Evolutionary conservation across 2,329 filamentous ascomycete species (phyloP).

Genomic region (Sordariomycetes sp.): DNA sequence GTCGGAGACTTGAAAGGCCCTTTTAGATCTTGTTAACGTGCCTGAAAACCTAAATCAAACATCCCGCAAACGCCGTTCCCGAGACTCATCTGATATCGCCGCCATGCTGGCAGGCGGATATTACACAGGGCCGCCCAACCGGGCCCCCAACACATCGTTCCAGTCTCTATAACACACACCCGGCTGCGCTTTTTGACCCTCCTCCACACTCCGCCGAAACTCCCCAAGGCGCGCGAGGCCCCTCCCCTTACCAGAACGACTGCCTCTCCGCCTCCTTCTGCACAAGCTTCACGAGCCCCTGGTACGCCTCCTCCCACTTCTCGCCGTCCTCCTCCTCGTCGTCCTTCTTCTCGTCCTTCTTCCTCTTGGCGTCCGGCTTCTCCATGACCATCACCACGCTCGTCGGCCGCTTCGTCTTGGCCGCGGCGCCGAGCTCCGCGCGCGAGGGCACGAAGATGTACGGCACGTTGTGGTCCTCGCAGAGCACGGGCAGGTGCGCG

Average conservation of each 20-base stretch:
- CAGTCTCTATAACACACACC: neutral
- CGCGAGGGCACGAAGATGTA: slow-evolving; percentile 92
- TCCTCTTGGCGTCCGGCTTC: slow-evolving; percentile 36
- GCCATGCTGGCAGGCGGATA: slow-evolving; percentile 4
- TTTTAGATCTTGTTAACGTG: neutral
- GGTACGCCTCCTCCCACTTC: slow-evolving; percentile 54
- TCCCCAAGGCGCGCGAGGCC: neutral
- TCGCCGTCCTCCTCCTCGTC: slow-evolving; percentile 38
- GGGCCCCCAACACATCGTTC: neutral
- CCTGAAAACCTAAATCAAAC: slow-evolving; percentile 1
- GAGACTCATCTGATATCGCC: slow-evolving; percentile 3
- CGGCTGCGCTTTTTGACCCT: neutral
- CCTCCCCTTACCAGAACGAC: slow-evolving; percentile 27
- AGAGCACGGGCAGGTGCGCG: slow-evolving; percentile 92
- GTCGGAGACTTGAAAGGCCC: neutral
- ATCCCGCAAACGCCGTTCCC: neutral
- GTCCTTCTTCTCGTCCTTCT: slow-evolving; percentile 30
- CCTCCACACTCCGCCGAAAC: neutral
- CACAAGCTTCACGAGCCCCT: slow-evolving; percentile 53
- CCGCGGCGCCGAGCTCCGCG: slow-evolving; percentile 86
- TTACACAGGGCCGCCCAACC: slow-evolving; percentile 2
- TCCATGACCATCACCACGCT: slow-evolving; percentile 85
- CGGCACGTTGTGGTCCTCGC: slow-evolving; percentile 94
- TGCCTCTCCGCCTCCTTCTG: slow-evolving; percentile 55
- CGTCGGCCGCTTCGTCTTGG: slow-evolving; percentile 90